A percentile compares a stretch with the other conserved stretches of the same genome.
These are phyloP conservation scores for Ogataea nakhonphanomensis DNA, from an alignment of 805 yeast species.

Conservation along the genomic window DNA sequence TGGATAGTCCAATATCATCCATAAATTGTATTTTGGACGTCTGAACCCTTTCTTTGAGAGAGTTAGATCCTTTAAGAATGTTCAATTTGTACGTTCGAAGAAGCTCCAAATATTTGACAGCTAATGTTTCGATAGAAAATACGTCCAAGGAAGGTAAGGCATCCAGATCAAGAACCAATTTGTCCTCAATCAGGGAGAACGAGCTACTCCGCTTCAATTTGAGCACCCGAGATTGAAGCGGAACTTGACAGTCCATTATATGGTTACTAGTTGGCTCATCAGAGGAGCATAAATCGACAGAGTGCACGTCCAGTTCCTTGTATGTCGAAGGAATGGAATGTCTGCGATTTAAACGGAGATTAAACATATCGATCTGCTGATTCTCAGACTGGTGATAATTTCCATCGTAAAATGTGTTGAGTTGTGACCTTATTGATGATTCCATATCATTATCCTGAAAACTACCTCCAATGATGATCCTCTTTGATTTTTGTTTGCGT, in stretches of 20 bases:
- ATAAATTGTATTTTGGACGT: constrained; percentile 18
- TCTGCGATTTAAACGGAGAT: constrained; percentile 33
- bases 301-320: constrained; percentile 32
- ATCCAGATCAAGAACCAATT: constrained; percentile 14
- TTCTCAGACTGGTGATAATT: constrained; percentile 9
- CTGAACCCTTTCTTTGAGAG: constrained; percentile 15
- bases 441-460: constrained; percentile 20
- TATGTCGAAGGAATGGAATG: constrained; percentile 37
- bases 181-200: constrained; percentile 26
- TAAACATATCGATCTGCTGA: constrained; percentile 20
- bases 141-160: constrained; percentile 14
- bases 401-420: constrained; percentile 10
- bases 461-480: constrained; percentile 23
- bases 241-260: constrained; percentile 10
- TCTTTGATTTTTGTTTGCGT: constrained; percentile 19
- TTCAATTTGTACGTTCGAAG: constrained; percentile 19
- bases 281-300: constrained; percentile 23
- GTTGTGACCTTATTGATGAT: constrained; percentile 2
- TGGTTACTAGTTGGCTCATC: constrained; percentile 23
- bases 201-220: constrained; percentile 35
- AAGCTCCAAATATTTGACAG: constrained; percentile 23
- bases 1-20: constrained; percentile 17
- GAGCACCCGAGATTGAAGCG: constrained; percentile 3
- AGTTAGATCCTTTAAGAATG: constrained; percentile 19
- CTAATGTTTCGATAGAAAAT: constrained; percentile 25